Conservation (phyloP, 495 filamentous ascomycete species). For the Venustampulla echinocandica region DNA sequence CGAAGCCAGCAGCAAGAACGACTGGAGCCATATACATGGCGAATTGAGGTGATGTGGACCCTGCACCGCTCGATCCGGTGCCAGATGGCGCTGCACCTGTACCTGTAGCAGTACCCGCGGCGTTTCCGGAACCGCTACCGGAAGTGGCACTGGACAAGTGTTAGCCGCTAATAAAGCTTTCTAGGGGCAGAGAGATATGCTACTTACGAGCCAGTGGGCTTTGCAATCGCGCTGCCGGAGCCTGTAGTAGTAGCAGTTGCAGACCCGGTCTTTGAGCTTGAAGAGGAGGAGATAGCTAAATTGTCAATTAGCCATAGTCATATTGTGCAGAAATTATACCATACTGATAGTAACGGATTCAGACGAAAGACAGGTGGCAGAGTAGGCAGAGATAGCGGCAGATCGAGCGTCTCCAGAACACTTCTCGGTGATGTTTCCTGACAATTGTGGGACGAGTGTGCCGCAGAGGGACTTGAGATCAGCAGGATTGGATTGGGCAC, state of each 20-base stretch:
- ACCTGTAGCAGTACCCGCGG: slow-evolving; percentile 1
- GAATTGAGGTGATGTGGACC: slow-evolving; percentile 8
- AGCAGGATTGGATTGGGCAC: slow-evolving; percentile 26
- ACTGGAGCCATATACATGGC: slow-evolving; percentile 2
- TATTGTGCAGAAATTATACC: not conserved
- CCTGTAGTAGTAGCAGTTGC: slow-evolving; percentile 7
- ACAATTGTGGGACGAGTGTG: slow-evolving; percentile 19
- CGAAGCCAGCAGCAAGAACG: slow-evolving; percentile 10
- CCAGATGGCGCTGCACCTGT: slow-evolving; percentile 3
- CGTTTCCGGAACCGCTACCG: too few species aligned
- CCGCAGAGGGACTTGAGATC: slow-evolving; percentile 28
- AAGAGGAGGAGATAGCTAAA: slow-evolving; percentile 2
- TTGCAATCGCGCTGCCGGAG: not conserved
- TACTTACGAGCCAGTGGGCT: slow-evolving; percentile 1
- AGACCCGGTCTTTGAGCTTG: slow-evolving; percentile 8
- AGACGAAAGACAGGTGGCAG: slow-evolving; percentile 25
- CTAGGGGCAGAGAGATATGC: too few species aligned
- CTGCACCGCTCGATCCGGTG: slow-evolving; percentile 8
- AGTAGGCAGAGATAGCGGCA: slow-evolving; percentile 24
- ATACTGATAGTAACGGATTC: slow-evolving; percentile 25
- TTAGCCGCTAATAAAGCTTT: too few species aligned
- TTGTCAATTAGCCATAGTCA: not conserved
- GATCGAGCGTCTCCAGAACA: slow-evolving; percentile 23
- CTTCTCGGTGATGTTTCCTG: slow-evolving; percentile 27
- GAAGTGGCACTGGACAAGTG: slow-evolving; percentile 3